phyloP scores from a whole-genome alignment of 495 filamentous ascomycete genomes.

The Parathielavia hyrcaniae region DNA sequence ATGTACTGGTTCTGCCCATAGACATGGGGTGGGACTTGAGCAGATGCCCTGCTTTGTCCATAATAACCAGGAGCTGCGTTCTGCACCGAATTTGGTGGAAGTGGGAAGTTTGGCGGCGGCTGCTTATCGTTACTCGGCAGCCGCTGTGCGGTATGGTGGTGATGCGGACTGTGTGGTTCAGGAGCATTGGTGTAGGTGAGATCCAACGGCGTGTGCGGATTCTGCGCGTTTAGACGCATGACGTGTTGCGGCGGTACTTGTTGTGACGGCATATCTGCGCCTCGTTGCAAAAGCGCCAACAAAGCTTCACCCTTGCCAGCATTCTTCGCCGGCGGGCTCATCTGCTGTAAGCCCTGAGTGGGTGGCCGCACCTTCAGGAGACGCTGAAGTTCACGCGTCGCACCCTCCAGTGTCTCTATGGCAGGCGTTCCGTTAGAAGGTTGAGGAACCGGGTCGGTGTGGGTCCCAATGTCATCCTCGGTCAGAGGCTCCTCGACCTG shows the following conservation, averaged over 20 bases:
- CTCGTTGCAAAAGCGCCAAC: conserved; percentile 34
- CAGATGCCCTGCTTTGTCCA: conserved; percentile 16
- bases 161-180: conserved; percentile 37
- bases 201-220: conserved; percentile 39
- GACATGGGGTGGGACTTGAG: conserved; percentile 20
- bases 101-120: conserved; percentile 43
- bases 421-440: conserved; percentile 22
- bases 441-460: conserved; percentile 22
- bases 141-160: conserved; percentile 37
- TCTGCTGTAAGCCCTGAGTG: conserved; percentile 43
- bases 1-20: conserved; percentile 28
- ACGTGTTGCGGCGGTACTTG: conserved; percentile 17
- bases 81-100: conserved; percentile 27
- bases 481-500: conserved; percentile 36
- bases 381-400: conserved; percentile 56
- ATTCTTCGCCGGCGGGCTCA: conserved; percentile 19
- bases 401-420: conserved; percentile 47
- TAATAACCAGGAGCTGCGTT: conserved; percentile 15
- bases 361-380: conserved; percentile 56
- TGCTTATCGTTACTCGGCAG: conserved; percentile 33
- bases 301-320: conserved; percentile 33
- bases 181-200: conserved; percentile 35
- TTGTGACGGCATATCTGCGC: conserved; percentile 17
- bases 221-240: conserved; percentile 11
- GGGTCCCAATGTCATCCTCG: conserved; percentile 38